Evolutionary conservation across 371 early-diverging fungal genomes (phyloP).

Genomic region (Apophysomyces trapeziformis): DNA sequence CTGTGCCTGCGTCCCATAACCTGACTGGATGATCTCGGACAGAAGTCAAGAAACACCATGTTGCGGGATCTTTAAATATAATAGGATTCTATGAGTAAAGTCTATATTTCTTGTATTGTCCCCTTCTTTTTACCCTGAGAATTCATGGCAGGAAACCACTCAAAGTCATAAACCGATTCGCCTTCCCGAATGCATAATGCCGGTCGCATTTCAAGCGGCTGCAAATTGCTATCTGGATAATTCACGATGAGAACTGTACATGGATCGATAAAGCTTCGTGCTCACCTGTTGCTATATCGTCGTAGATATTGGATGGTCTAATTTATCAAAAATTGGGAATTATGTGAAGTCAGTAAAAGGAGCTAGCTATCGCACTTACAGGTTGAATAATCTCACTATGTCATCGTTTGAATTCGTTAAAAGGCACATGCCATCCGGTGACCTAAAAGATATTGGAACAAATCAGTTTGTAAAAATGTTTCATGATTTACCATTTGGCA

Average conservation of each 20-base stretch:
- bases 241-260: neutral
- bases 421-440: slow-evolving; percentile 70
- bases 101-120: no score
- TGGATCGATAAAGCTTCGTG: neutral
- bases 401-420: slow-evolving; percentile 68
- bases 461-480: neutral
- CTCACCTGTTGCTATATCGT: slow-evolving; percentile 18
- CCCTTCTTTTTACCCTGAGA: slow-evolving; percentile 44
- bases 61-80: slow-evolving; percentile 52
- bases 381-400: slow-evolving; percentile 56
- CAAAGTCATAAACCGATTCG: slow-evolving; percentile 67
- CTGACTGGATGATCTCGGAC: slow-evolving; percentile 73
- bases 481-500: slow-evolving; percentile 37
- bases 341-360: neutral
- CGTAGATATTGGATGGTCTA: slow-evolving; percentile 33
- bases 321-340: neutral
- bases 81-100: neutral
- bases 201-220: slow-evolving; percentile 28
- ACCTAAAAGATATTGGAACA: slow-evolving; percentile 37
- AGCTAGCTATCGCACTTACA: slow-evolving; percentile 34
- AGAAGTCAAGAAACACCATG: slow-evolving; percentile 68
- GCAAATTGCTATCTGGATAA: neutral
- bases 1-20: slow-evolving; percentile 71
- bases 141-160: slow-evolving; percentile 74
- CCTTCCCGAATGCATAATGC: slow-evolving; percentile 53